A percentile compares a stretch with the other conserved stretches of the same genome.
phyloP scores from a whole-genome alignment of 2,329 filamentous ascomycete genomes.

The Apiospora pterosperma region DNA sequence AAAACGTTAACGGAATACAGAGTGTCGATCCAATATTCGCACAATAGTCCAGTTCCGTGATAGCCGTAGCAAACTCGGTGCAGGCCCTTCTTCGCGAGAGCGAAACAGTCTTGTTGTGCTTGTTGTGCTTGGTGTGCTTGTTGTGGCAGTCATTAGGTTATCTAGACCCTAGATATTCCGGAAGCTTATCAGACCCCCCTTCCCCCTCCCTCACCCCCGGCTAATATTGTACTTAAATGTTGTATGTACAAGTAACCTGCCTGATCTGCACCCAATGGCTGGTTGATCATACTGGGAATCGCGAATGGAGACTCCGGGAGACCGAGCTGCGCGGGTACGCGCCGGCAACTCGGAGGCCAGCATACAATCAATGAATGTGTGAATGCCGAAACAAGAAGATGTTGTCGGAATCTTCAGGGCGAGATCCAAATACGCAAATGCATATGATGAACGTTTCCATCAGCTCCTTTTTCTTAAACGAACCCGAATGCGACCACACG shows the following conservation, averaged over 20 bases:
- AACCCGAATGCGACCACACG: neutral
- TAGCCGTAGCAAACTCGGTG: neutral
- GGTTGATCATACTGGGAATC: neutral
- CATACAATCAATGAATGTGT: neutral
- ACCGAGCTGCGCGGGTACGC: neutral
- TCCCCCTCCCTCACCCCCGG: too few relatives aligned
- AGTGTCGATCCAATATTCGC: neutral
- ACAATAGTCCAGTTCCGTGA: neutral
- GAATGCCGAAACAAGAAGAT: neutral
- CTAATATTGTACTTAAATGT: neutral
- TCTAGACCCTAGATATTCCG: neutral
- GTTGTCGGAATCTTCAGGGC: neutral
- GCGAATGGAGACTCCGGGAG: neutral
- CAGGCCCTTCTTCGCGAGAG: neutral
- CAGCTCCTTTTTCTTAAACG: neutral
- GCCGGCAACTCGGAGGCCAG: neutral
- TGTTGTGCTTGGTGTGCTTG: too few relatives aligned
- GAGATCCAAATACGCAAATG: too few relatives aligned
- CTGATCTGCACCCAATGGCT: neutral
- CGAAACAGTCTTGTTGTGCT: neutral
- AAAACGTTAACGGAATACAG: too few relatives aligned
- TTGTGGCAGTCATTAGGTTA: too few relatives aligned
- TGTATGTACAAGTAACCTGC: neutral
- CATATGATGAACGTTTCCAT: too few relatives aligned
- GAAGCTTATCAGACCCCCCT: neutral